Evolutionary conservation across 139 green algal genomes (phyloP), one percentile per base, ranked within the genome.

Genomic region (Edaphochlamys debaryana): DNA sequence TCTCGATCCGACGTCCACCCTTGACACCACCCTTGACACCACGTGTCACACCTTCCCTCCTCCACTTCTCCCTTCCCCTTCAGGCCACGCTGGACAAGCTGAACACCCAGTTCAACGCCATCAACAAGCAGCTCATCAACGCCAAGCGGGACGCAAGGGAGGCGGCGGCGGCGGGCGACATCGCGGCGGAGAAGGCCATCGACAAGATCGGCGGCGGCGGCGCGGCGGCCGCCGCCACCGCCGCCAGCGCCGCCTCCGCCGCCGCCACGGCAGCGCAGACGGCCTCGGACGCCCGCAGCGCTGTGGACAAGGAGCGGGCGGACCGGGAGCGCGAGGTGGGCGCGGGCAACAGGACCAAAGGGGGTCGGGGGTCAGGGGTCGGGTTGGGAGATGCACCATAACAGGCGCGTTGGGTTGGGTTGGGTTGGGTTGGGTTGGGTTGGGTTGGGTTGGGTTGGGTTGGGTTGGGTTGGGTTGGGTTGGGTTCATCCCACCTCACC

Each of bases 11-110:
- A 15, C 9, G 11, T 15, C 11, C 48, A 9, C 48, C 11, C 48
- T 23, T 54, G 48, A 9, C 48, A 9, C 11, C 48, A 54, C 48
- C 11, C 48, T 23, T 54, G 40, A 41, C 62, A 69, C 40, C 30
- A 69, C 20, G 5, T 11, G 20, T 9, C 62, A 32, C 13, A 9
- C 54, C 11, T 9, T 19, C 54, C 11, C 20, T 19, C 20, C 23
- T 63, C 20, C 54, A 29, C 54, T 29, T 63, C 23, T 19, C 54
- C 11, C 23, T 63, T 9, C 11, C 13, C 6, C 23, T 63, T 29
- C 30, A 82, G 64, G 48, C 77, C 64, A 83, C 75, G 42, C 52
- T 83, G 64, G 77, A 83, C 36, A 83, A 83, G 64, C 45, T 83
- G 64, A 48, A 56, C 23, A 75, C 64, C 1, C 64, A 74, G 64